Evolutionary conservation across 75 land plant species (phyloP), one percentile per base, ranked within the genome.

Genomic region (Picea glauca): DNA sequence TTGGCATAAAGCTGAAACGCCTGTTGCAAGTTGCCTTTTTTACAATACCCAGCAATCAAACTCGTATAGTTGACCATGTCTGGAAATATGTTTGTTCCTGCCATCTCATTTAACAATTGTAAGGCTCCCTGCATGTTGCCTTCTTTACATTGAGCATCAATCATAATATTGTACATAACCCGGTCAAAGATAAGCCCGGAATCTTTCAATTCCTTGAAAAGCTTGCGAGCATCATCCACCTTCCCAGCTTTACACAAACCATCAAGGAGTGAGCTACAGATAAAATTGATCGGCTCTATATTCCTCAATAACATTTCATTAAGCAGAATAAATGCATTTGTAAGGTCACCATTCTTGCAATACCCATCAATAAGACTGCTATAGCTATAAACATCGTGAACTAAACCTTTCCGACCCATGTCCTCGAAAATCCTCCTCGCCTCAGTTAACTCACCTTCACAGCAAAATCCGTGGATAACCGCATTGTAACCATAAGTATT

Each of bases 21-120:
- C 66, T 83, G 73, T 4, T 46, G 40, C 59, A 83, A 18, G 15
- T 20, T 38, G 4, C 87, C 83, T 17, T 13, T 38, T 68, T 74
- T 87, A 46, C 89, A 82, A 40, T 62, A 84, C 20, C 83, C 81
- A 60, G 64, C 60, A 33, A 89, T 80, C n/a, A 89, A 63, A 73
- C 79, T 79, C 58, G 84, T 86, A 59, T 83, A 83, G 54, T 31
- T 63, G 60, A 83, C 76, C 58, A 83, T 59, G 79, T 88, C 79
- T 1, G 85, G 88, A 54, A 74, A 38, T 23, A 78, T 40, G 14
- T 82, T 68, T 74, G 33, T 67, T 31, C 20, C 33, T 1, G 18
- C 23, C 89, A 88, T 88, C 61, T 85, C 83, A 26, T 78, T 43
- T 6, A 86, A 65, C 9, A 80, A 68, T 65, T 32, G 14, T 4